A percentile compares a stretch with the other conserved stretches of the same genome.
phyloP scores from a whole-genome alignment of 177 flowering plant species.

The Vitis hybrid region DNA sequence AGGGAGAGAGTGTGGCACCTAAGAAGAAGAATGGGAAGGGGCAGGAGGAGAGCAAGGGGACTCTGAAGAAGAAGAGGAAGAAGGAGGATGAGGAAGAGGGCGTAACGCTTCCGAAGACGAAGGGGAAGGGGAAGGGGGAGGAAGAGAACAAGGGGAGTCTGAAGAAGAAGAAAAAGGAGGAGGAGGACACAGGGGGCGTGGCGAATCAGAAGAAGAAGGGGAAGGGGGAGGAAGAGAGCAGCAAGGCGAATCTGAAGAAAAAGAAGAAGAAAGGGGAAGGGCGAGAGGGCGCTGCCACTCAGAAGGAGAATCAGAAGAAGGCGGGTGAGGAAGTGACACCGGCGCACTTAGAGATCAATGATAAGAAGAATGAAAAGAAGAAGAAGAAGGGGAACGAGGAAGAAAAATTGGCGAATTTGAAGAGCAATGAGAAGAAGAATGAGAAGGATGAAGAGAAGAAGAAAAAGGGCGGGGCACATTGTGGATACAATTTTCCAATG shows the following conservation, averaged over 20 bases:
- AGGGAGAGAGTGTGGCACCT: no score
- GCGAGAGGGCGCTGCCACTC: no score
- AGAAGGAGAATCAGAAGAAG: constrained; percentile 5
- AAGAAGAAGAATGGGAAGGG: no score
- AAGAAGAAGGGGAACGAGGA: constrained; percentile 15
- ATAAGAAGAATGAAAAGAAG: constrained; percentile 13
- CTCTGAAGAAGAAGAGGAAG: no score
- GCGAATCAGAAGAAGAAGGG: not conserved
- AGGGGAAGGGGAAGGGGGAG: no score
- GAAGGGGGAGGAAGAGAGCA: not conserved
- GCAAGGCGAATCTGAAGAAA: not conserved
- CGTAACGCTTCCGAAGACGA: no score
- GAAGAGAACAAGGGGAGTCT: constrained; percentile 1
- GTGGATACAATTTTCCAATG: constrained; percentile 42
- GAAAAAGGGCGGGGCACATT: constrained; percentile 11
- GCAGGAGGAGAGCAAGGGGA: no score
- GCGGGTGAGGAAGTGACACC: not conserved
- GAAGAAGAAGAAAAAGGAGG: constrained; percentile 17
- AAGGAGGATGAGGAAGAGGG: no score
- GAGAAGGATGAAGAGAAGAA: constrained; percentile 22
- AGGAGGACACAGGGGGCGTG: not conserved
- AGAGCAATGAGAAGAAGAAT: constrained; percentile 3
- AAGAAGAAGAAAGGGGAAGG: no score
- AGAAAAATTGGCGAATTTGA: not conserved
- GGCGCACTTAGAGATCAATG: no score